Percentiles rank a stretch among this genome's conserved stretches.
Conservation (phyloP, 371 early-diverging fungal genomes). For the Blakeslea trispora region DNA sequence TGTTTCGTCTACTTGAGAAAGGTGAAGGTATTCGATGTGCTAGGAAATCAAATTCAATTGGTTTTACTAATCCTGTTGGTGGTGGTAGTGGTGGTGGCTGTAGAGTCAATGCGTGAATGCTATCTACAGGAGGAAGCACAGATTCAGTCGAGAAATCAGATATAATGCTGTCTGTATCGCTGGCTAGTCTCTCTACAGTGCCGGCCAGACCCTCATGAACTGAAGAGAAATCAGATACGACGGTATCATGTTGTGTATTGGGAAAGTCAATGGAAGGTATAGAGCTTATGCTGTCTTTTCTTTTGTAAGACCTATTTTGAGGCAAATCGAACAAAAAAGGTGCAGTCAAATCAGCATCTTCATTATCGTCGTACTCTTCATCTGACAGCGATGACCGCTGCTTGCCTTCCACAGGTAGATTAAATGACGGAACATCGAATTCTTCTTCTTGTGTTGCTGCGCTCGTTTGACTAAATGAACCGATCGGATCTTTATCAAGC, state of each 20-base stretch:
- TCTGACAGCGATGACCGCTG: no score
- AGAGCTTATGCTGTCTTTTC: not conserved
- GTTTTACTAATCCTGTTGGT: no score
- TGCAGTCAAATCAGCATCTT: not conserved
- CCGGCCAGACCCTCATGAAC: not conserved
- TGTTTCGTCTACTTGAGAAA: not conserved
- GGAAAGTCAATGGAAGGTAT: not conserved
- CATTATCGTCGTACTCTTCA: not conserved
- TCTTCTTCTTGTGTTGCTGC: no score
- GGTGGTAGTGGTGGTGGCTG: not conserved
- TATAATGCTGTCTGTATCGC: constrained; percentile 2
- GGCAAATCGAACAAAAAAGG: constrained; percentile 7
- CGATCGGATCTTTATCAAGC: no score
- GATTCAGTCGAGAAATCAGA: constrained; percentile 4
- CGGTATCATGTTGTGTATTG: not conserved
- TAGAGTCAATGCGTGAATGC: no score
- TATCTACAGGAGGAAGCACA: not conserved
- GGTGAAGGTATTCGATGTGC: not conserved
- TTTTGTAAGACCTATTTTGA: not conserved
- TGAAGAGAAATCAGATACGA: not conserved
- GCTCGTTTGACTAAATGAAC: no score
- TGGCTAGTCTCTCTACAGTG: not conserved
- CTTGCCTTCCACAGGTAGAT: no score
- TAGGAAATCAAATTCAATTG: not conserved
- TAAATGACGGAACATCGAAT: no score